Conservation (phyloP, 2,329 filamentous ascomycete species). For the Colletotrichum sansevieriae region DNA sequence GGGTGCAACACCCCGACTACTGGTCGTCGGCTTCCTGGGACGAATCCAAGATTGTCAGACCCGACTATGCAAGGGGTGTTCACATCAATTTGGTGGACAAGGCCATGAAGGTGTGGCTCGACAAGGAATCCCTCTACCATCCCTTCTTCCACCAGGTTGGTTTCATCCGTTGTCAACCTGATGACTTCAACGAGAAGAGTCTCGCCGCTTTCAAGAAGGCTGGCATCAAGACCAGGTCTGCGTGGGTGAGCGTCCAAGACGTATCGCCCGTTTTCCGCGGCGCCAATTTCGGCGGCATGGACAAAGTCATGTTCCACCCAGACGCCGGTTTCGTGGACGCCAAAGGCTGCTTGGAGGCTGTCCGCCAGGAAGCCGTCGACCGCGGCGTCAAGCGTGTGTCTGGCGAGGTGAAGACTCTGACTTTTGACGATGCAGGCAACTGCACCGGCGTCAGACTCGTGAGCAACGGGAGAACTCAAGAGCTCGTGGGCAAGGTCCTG, state of each 20-base stretch:
- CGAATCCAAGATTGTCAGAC: slow-evolving; percentile 59
- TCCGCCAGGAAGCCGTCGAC: slow-evolving; percentile 65
- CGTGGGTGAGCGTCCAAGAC: slow-evolving; percentile 61
- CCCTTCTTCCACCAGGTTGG: slow-evolving; percentile 69
- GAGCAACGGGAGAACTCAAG: slow-evolving; percentile 55
- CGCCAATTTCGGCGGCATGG: slow-evolving; percentile 67
- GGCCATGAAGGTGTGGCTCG: slow-evolving; percentile 56
- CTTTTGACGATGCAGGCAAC: slow-evolving; percentile 59
- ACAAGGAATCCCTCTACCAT: slow-evolving; percentile 62
- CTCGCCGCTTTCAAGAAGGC: slow-evolving; percentile 53
- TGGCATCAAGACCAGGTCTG: slow-evolving; percentile 55
- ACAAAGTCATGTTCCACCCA: slow-evolving; percentile 68
- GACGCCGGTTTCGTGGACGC: slow-evolving; percentile 71
- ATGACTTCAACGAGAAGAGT: slow-evolving; percentile 60
- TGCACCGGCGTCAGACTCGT: slow-evolving; percentile 69
- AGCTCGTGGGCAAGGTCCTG: slow-evolving; percentile 64
- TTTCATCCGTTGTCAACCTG: slow-evolving; percentile 59
- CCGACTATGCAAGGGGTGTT: slow-evolving; percentile 55
- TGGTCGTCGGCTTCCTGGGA: slow-evolving; percentile 61
- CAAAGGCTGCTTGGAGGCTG: slow-evolving; percentile 66
- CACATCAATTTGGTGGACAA: slow-evolving; percentile 57
- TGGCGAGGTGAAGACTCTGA: slow-evolving; percentile 61
- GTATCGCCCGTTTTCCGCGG: slow-evolving; percentile 69
- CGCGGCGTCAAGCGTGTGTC: slow-evolving; percentile 68
- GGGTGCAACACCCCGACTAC: slow-evolving; percentile 52